Evolutionary conservation across 495 filamentous ascomycete species (phyloP).

Genomic region (Penicillium manginii): DNA sequence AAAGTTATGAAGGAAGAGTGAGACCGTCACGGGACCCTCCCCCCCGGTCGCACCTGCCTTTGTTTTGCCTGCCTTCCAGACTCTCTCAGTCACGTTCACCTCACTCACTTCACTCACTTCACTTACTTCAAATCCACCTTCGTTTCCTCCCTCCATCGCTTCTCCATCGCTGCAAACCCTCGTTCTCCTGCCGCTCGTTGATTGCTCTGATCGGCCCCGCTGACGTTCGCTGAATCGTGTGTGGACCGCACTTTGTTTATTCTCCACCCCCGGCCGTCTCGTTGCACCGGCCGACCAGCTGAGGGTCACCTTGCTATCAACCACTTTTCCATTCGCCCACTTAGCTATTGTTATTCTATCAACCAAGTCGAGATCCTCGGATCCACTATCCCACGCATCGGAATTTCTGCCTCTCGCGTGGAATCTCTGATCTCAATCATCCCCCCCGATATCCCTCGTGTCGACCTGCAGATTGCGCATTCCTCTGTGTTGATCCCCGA

Average conservation of each 20-base stretch:
- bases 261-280: constrained; percentile 32
- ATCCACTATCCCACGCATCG: not conserved
- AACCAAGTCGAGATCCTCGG: not conserved
- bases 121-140: not conserved
- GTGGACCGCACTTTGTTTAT: constrained; percentile 34
- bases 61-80: not conserved
- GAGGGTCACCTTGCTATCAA: constrained; percentile 9
- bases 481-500: constrained; percentile 1
- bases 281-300: constrained; percentile 36
- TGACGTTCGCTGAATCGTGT: constrained; percentile 5
- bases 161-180: not conserved
- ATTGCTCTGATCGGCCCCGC: constrained; percentile 11
- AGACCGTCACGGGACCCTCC: not conserved
- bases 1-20: not conserved
- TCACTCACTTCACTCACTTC: not conserved
- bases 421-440: not conserved
- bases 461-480: not conserved
- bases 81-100: not conserved
- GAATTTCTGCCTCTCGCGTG: not conserved
- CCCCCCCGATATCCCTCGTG: not conserved
- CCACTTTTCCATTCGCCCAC: constrained; percentile 2
- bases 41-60: not conserved
- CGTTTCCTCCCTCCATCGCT: not conserved
- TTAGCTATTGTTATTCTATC: not conserved
- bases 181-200: constrained; percentile 7